These are phyloP conservation scores for Ambrosia artemisiifolia DNA, from an alignment of 129 eudicot genomes.

Conservation along the genomic window DNA sequence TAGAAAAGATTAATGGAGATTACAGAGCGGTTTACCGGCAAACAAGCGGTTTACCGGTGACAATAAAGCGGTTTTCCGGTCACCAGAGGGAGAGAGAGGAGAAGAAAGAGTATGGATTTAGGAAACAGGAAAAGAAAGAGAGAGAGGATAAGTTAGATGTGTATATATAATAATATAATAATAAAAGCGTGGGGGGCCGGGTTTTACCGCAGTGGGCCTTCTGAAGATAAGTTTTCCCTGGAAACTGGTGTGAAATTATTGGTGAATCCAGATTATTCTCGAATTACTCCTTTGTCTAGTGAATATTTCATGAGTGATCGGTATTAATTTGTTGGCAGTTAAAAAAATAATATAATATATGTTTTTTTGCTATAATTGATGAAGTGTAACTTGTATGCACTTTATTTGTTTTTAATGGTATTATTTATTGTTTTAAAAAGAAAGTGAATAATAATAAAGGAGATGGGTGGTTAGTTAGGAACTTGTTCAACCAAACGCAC, in stretches of 20 bases:
- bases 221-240: no score
- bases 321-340: no score
- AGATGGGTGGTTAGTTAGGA: conserved; percentile 69
- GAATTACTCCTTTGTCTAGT: no score
- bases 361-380: conserved; percentile 16
- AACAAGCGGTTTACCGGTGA: conserved; percentile 35
- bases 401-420: conserved; percentile 15
- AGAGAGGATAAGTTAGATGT: conserved; percentile 48
- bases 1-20: conserved; percentile 28
- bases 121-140: conserved; percentile 55
- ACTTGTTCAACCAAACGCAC: conserved; percentile 74
- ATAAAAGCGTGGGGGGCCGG: no score
- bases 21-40: conserved; percentile 1
- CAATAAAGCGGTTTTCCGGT: conserved; percentile 32
- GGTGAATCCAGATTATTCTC: no score
- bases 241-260: no score
- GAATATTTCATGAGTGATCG: no score
- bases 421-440: not conserved
- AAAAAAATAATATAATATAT: no score
- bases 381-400: conserved; percentile 5
- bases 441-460: conserved; percentile 41
- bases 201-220: no score
- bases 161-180: no score
- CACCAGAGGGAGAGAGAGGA: conserved; percentile 28
- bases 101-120: conserved; percentile 48